phyloP scores from a whole-genome alignment of 352 stramenopile genomes.

The Paralagenidium karlingii region DNA sequence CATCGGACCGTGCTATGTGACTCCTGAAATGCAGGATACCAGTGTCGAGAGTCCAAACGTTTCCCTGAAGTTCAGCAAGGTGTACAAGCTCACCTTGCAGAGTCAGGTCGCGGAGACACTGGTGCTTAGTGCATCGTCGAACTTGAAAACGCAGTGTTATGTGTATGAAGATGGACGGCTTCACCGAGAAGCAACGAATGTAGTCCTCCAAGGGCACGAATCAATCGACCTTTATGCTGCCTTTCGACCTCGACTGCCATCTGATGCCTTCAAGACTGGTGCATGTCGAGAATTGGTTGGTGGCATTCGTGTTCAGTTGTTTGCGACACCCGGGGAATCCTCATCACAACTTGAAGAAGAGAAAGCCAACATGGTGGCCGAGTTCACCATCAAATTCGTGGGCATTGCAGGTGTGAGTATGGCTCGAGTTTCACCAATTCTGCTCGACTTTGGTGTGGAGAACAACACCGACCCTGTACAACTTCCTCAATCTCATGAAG shows the following conservation, averaged over 20 bases:
- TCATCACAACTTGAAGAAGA: no score
- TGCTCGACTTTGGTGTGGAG: constrained; percentile 75
- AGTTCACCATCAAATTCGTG: constrained; percentile 85
- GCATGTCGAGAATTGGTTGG: constrained; percentile 67
- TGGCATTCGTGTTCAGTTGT: constrained; percentile 80
- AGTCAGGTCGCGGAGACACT: constrained; percentile 69
- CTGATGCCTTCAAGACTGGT: constrained; percentile 70
- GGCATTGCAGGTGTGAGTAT: constrained; percentile 71
- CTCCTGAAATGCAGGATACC: constrained; percentile 71
- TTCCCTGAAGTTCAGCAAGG: constrained; percentile 73
- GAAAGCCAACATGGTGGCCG: constrained; percentile 32
- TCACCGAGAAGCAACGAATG: constrained; percentile 55
- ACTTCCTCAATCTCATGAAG: constrained; percentile 19
- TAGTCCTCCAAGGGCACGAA: constrained; percentile 51
- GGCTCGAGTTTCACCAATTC: constrained; percentile 37
- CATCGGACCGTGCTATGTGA: constrained; percentile 74
- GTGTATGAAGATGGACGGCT: constrained; percentile 69
- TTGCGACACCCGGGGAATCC: no score
- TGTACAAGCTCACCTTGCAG: constrained; percentile 70
- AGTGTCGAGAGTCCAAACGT: constrained; percentile 61
- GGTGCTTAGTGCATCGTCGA: constrained; percentile 69
- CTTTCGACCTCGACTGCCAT: constrained; percentile 64
- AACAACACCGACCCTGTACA: constrained; percentile 14
- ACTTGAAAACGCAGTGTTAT: constrained; percentile 84
- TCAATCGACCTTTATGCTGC: constrained; percentile 66